Percentiles rank a stretch among this genome's conserved stretches.
Evolutionary conservation across 1,284 basidiomycete genomes (phyloP).

Genomic region (Rhodotorula mucilaginosa): DNA sequence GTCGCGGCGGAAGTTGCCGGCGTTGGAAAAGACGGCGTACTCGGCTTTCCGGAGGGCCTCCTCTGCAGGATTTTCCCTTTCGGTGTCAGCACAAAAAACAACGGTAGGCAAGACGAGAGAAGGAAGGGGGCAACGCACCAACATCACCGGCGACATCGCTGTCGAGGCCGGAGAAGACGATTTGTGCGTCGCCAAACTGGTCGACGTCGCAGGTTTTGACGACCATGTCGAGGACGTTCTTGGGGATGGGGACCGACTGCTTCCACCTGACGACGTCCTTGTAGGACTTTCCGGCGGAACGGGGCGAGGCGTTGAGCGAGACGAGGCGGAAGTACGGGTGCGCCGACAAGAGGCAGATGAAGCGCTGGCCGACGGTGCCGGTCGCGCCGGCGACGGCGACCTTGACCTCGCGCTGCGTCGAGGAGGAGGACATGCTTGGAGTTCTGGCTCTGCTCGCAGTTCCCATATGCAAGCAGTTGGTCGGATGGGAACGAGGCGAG

Average conservation of each 20-base stretch:
- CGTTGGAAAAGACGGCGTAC: slow-evolving; percentile 92
- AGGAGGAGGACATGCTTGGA: slow-evolving; percentile 1
- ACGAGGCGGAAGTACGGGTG: slow-evolving; percentile 91
- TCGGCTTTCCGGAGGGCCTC: slow-evolving; percentile 81
- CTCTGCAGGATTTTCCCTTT: slow-evolving; percentile 58
- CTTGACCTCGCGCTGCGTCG: slow-evolving; percentile 55
- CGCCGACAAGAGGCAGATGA: slow-evolving; percentile 79
- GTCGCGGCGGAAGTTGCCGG: slow-evolving; percentile 94
- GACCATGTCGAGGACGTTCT: slow-evolving; percentile 63
- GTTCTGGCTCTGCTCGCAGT: background rate
- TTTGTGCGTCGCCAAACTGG: slow-evolving; percentile 74
- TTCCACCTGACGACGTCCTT: slow-evolving; percentile 83
- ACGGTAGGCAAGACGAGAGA: background rate
- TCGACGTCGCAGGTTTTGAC: slow-evolving; percentile 77
- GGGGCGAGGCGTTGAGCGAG: slow-evolving; percentile 81
- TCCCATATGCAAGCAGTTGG: too few species aligned
- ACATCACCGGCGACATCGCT: slow-evolving; percentile 92
- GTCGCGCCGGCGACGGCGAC: slow-evolving; percentile 96
- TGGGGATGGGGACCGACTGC: slow-evolving; percentile 74
- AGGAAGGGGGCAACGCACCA: slow-evolving; percentile 58
- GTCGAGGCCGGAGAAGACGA: slow-evolving; percentile 94
- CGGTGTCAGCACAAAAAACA: background rate
- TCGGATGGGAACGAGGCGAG: too few species aligned
- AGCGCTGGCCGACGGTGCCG: slow-evolving; percentile 88
- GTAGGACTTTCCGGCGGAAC: slow-evolving; percentile 86